Conservation (phyloP, 2,329 filamentous ascomycete genomes). For the Bipolaris victoriae region DNA sequence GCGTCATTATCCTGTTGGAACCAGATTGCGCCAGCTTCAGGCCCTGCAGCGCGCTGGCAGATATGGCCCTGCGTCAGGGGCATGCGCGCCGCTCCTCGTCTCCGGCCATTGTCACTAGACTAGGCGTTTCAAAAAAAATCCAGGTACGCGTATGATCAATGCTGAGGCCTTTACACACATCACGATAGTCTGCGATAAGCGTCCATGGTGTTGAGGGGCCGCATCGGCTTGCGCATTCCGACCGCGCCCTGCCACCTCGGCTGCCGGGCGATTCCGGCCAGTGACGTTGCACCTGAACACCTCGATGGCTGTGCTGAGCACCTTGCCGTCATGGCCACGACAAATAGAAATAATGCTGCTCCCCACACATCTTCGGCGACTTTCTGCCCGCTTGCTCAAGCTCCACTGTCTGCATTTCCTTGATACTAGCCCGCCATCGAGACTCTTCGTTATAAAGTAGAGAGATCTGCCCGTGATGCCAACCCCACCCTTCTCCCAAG, state of each 20-base stretch:
- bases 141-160: background rate
- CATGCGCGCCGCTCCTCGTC: background rate
- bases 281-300: constrained; percentile 64
- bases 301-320: constrained; percentile 61
- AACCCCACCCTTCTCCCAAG: constrained; percentile 46
- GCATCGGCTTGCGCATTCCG: constrained; percentile 18
- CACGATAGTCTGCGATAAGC: background rate
- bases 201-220: constrained; percentile 16
- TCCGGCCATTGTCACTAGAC: background rate
- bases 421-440: constrained; percentile 5
- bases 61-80: background rate
- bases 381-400: constrained; percentile 13
- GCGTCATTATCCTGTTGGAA: constrained; percentile 3
- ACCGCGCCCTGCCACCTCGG: constrained; percentile 24
- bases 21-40: background rate
- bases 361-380: constrained; percentile 24
- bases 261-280: constrained; percentile 59
- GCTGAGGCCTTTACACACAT: background rate
- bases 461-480: constrained; percentile 32
- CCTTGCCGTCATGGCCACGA: constrained; percentile 69
- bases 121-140: background rate
- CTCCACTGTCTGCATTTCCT: constrained; percentile 13
- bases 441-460: constrained; percentile 1
- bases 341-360: constrained; percentile 26
- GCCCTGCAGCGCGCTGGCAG: background rate